Evolutionary conservation across 2,329 filamentous ascomycete species (phyloP), one percentile per base, ranked within the genome.

Genomic region (Ophiognomonia clavigignenti-juglandacearum): DNA sequence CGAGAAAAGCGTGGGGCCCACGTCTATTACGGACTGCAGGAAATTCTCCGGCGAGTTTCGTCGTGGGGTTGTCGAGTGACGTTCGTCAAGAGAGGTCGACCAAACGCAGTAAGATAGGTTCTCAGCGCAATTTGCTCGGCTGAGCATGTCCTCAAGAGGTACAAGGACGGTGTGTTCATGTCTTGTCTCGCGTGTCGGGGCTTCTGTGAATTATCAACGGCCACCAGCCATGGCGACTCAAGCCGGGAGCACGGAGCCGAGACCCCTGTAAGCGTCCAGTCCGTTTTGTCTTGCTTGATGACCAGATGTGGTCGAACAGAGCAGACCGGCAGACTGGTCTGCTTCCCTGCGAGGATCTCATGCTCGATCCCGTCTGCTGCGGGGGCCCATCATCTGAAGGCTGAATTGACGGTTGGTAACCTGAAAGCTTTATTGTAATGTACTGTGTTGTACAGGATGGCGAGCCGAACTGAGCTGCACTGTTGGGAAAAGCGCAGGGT

Each of bases 11-110:
- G 43, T 52, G 50, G 50, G 50, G 44, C 44, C 50, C 50, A 38
- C 36, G 44, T 52, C 47, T 50, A 52, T 50, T 50, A 52, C 50
- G 50, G 47, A 52, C 50, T 47, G 43, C 43, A 38, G 35, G 16
- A 48, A 52, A 53, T 53, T 53, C 51, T 53, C 51, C 51, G 51
- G 39, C 43, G 34, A 40, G 50, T 52, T 51, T 53, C 48, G 51
- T 53, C 51, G 47, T 51, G 51, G 39, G n/a, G 35, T 40, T 40
- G 27, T 51, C 40, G 35, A 39, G 40, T 46, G 41, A 41, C 44
- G 47, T 47, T 47, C 47, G 34, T 18, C 39, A 47, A 16, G 36
- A 47, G 35, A 47, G 18, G 45, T 16, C 50, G 43, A 47, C 50
- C 48, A 44, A 24, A 50, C 39, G 29, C 14, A 50, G 47, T 52